These are phyloP conservation scores for Lipomyces sp. DNA, from an alignment of 805 yeast species.

Conservation along the genomic window DNA sequence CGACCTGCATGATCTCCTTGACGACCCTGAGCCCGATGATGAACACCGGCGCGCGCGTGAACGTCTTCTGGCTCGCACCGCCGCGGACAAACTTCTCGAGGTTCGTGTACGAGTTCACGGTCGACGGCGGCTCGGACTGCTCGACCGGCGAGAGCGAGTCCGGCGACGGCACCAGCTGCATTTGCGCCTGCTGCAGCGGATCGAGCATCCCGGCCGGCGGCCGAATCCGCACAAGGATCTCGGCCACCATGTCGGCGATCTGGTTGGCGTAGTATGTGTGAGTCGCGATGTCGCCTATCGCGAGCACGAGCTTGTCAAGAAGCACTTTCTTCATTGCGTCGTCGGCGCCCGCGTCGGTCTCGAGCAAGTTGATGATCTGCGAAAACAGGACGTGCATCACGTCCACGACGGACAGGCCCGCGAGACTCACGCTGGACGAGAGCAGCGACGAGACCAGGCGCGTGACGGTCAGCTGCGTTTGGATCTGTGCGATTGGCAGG, in stretches of 20 bases:
- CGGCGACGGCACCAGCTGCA: neutral
- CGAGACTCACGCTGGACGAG: slow-evolving; percentile 75
- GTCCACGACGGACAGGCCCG: slow-evolving; percentile 84
- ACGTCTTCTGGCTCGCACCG: neutral
- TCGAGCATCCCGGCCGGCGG: neutral
- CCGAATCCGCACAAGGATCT: slow-evolving; percentile 43
- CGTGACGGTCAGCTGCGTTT: slow-evolving; percentile 43
- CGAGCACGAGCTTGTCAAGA: slow-evolving; percentile 48
- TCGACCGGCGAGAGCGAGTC: neutral
- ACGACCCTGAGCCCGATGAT: slow-evolving; percentile 13
- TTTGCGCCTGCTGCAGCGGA: neutral
- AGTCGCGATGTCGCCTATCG: slow-evolving; percentile 66
- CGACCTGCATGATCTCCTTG: slow-evolving; percentile 20
- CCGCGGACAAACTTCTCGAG: slow-evolving; percentile 11
- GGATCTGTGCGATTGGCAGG: slow-evolving; percentile 23
- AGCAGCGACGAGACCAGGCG: slow-evolving; percentile 55
- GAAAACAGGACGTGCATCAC: slow-evolving; percentile 36
- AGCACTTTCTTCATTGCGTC: slow-evolving; percentile 30
- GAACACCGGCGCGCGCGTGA: slow-evolving; percentile 7
- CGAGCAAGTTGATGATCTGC: slow-evolving; percentile 41
- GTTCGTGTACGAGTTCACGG: slow-evolving; percentile 17
- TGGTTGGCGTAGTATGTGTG: slow-evolving; percentile 87
- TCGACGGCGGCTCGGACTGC: slow-evolving; percentile 14
- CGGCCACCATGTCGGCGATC: slow-evolving; percentile 73
- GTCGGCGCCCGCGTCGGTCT: slow-evolving; percentile 8